Evolutionary conservation across 2,329 filamentous ascomycete species (phyloP).

Genomic region (Penicillium digitatum): DNA sequence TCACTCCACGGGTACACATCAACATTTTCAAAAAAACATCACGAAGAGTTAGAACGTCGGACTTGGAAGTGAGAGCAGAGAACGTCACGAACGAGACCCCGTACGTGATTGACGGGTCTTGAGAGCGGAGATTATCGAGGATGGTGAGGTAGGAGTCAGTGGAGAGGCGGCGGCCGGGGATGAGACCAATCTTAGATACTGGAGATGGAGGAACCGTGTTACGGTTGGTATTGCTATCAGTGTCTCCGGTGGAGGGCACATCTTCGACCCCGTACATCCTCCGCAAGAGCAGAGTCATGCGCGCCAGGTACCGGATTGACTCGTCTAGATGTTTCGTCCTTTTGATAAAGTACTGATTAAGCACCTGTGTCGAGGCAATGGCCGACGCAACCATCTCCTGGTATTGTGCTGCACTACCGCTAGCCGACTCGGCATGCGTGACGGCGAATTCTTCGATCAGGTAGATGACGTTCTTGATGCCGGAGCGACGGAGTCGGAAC

Average conservation of each 20-base stretch:
- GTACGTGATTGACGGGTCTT: slow-evolving; percentile 48
- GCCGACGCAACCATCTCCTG: slow-evolving; percentile 67
- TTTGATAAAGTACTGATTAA: slow-evolving; percentile 76
- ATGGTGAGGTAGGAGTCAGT: slow-evolving; percentile 64
- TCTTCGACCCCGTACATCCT: slow-evolving; percentile 51
- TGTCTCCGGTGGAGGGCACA: neutral
- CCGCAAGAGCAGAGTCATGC: slow-evolving; percentile 66
- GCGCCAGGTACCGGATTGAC: slow-evolving; percentile 68
- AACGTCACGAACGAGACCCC: slow-evolving; percentile 69
- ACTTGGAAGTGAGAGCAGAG: slow-evolving; percentile 69
- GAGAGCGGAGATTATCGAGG: slow-evolving; percentile 56
- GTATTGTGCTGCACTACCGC: slow-evolving; percentile 47
- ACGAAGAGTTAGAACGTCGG: slow-evolving; percentile 66
- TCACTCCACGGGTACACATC: slow-evolving; percentile 72
- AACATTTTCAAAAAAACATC: slow-evolving; percentile 81
- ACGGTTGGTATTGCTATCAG: slow-evolving; percentile 5
- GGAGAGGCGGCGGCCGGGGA: slow-evolving; percentile 58
- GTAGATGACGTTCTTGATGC: slow-evolving; percentile 73
- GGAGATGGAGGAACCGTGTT: slow-evolving; percentile 41
- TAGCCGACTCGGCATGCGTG: slow-evolving; percentile 48
- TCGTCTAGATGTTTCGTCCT: slow-evolving; percentile 72
- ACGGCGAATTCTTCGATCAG: slow-evolving; percentile 70
- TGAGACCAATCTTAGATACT: slow-evolving; percentile 42
- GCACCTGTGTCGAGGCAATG: slow-evolving; percentile 71
- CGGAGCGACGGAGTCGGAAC: slow-evolving; percentile 68